Conservation (phyloP, 208 protist genomes). For the Trypanosoma boissoni region DNA sequence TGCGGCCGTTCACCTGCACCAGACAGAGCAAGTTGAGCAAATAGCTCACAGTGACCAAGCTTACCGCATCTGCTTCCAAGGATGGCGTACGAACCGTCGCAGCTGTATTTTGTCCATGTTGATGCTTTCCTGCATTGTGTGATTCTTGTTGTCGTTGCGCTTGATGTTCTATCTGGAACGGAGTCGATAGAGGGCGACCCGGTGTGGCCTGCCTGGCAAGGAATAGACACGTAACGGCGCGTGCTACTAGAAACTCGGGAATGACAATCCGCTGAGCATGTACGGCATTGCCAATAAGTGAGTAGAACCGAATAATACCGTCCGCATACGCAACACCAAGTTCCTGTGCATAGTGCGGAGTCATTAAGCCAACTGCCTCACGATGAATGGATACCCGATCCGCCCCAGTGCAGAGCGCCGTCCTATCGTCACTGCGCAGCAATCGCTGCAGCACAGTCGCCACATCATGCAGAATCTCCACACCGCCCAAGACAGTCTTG, state of each 20-base stretch:
- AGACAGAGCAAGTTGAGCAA: conserved; percentile 61
- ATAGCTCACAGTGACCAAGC: conserved; percentile 54
- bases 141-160: too few species aligned
- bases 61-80: conserved; percentile 78
- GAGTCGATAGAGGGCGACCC: too few species aligned
- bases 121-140: too few species aligned
- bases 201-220: too few species aligned
- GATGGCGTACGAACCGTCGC: conserved; percentile 33
- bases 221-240: conserved; percentile 37
- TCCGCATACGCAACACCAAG: conserved; percentile 70
- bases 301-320: conserved; percentile 66
- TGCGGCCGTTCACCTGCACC: conserved; percentile 64
- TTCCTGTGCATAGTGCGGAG: conserved; percentile 52
- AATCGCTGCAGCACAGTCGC: conserved; percentile 54
- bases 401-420: conserved; percentile 7
- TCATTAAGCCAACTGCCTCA: conserved; percentile 57
- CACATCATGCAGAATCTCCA: conserved; percentile 39
- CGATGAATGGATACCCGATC: conserved; percentile 38
- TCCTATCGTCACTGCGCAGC: conserved; percentile 17
- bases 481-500: too few species aligned
- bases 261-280: conserved; percentile 61
- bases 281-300: conserved; percentile 46
- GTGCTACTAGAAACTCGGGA: conserved; percentile 59
- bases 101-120: too few species aligned
- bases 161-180: too few species aligned